A percentile compares a stretch with the other conserved stretches of the same genome.
phyloP scores from a whole-genome alignment of 2,329 filamentous ascomycete species.

The Fusarium mexicanum region DNA sequence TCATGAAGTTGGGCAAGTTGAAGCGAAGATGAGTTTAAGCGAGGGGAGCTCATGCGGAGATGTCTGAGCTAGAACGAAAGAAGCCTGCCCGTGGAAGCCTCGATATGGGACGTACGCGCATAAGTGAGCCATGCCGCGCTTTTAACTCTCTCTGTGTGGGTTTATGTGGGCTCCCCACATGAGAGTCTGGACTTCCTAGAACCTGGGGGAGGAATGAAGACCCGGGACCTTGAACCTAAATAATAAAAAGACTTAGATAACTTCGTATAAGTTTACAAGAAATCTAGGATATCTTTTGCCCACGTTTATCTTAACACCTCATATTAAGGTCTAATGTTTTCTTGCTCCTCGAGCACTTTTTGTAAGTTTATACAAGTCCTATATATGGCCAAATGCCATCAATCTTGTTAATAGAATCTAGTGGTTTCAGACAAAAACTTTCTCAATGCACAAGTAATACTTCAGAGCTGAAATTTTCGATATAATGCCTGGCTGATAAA shows the following conservation, averaged over 20 bases:
- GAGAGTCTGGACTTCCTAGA: too few relatives aligned
- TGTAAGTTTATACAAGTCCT: accelerated
- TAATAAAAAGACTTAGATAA: not conserved
- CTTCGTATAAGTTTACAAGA: not conserved
- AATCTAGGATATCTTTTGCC: not conserved
- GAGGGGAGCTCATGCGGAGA: not conserved
- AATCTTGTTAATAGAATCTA: accelerated
- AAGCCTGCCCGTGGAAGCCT: not conserved
- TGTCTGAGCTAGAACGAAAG: not conserved
- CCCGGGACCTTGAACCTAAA: not conserved
- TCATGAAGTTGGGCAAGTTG: not conserved
- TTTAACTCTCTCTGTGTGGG: not conserved
- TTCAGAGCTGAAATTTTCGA: not conserved
- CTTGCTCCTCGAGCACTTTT: not conserved
- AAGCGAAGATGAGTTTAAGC: not conserved
- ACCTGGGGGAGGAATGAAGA: not conserved
- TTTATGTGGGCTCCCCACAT: not conserved
- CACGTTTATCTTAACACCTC: accelerated
- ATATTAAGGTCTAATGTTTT: accelerated
- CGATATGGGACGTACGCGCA: not conserved
- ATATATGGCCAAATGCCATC: accelerated
- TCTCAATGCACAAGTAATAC: accelerated
- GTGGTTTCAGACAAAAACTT: accelerated
- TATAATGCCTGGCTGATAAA: not conserved
- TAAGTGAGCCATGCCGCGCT: not conserved